Percentiles rank a stretch among this genome's conserved stretches.
Conservation (phyloP, 2,329 filamentous ascomycete genomes). For the Xylariaceae sp. region DNA sequence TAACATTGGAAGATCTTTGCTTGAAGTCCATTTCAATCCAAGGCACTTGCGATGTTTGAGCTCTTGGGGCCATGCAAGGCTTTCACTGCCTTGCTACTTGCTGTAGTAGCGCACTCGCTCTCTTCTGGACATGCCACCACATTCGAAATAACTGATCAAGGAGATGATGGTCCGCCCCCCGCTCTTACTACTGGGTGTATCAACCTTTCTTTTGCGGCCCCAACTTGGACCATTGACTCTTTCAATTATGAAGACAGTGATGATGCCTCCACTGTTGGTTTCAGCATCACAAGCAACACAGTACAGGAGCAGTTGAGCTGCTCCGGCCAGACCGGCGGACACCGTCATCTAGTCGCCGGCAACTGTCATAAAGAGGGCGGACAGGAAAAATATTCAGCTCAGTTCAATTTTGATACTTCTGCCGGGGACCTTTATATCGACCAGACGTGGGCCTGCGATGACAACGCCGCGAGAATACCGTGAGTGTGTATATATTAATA, state of each 20-base stretch:
- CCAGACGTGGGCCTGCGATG: not conserved
- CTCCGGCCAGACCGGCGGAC: not conserved
- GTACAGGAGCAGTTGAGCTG: not conserved
- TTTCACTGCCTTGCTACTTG: not conserved
- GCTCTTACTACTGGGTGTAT: constrained; percentile 1
- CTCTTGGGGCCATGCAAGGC: not conserved
- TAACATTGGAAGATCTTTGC: not conserved
- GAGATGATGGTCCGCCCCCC: not conserved
- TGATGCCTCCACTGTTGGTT: not conserved
- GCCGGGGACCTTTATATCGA: not conserved
- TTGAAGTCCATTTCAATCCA: not conserved
- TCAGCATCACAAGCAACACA: not conserved
- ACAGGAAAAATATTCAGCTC: not conserved
- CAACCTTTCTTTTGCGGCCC: constrained; percentile 6
- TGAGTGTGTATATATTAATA: not conserved
- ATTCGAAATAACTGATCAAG: not conserved
- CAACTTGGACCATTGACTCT: constrained; percentile 4
- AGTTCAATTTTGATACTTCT: not conserved
- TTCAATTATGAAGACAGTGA: not conserved
- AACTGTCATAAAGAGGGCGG: not conserved
- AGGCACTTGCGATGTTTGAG: not conserved
- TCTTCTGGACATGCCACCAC: not conserved
- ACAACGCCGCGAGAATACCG: not conserved
- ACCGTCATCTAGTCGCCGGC: not conserved
- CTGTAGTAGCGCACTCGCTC: not conserved